Percentiles rank a stretch among this genome's conserved stretches.
phyloP scores from a whole-genome alignment of 2,329 filamentous ascomycete genomes.

The Apiospora pterosperma region DNA sequence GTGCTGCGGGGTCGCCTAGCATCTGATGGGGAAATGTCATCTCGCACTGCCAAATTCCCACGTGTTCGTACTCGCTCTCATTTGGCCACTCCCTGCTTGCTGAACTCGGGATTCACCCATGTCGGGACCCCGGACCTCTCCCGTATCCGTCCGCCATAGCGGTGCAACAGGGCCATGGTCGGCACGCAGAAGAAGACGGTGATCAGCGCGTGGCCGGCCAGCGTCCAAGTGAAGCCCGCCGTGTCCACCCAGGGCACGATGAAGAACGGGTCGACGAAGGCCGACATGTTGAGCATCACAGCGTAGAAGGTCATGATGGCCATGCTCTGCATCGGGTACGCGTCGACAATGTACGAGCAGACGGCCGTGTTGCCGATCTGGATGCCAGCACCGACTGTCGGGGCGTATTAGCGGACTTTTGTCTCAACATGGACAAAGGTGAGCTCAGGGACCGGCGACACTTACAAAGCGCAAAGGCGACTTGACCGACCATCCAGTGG shows the following conservation, averaged over 20 bases:
- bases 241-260: conserved; percentile 44
- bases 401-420: not conserved
- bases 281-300: conserved; percentile 48
- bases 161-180: conserved; percentile 34
- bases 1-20: no score
- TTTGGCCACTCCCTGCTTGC: no score
- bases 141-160: conserved; percentile 35
- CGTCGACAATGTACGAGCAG: conserved; percentile 51
- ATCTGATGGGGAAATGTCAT: no score
- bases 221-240: conserved; percentile 48
- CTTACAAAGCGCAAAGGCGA: conserved; percentile 52
- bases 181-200: conserved; percentile 35
- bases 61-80: no score
- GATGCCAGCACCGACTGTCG: conserved; percentile 47
- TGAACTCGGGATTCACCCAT: conserved; percentile 1
- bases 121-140: conserved; percentile 23
- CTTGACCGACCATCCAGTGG: conserved; percentile 55
- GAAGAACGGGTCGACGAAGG: conserved; percentile 45
- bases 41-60: no score
- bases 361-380: conserved; percentile 54
- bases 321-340: conserved; percentile 52
- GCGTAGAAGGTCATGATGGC: conserved; percentile 52
- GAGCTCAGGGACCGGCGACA: not conserved
- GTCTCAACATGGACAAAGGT: not conserved
- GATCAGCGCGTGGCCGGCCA: conserved; percentile 45